Percentiles rank a stretch among this genome's conserved stretches.
Evolutionary conservation across 768 basidiomycete genomes (phyloP).

Genomic region (Cystofilobasidium macerans): DNA sequence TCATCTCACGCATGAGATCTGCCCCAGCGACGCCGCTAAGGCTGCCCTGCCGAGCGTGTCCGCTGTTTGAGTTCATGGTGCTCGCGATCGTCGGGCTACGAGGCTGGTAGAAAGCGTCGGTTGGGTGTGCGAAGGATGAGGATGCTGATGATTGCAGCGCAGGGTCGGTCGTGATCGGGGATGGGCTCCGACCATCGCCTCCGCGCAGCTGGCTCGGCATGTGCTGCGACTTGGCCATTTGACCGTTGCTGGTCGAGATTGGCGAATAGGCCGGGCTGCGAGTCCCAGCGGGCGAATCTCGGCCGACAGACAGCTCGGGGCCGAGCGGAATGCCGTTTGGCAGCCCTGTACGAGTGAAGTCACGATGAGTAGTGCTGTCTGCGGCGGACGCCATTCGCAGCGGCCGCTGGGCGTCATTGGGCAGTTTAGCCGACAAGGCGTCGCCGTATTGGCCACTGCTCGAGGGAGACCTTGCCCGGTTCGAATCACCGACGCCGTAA

Average conservation of each 20-base stretch:
- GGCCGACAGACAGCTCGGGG: neutral
- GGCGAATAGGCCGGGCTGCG: constrained; percentile 3
- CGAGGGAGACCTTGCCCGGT: constrained; percentile 20
- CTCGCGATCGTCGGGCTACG: constrained; percentile 20
- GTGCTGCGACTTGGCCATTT: constrained; percentile 4
- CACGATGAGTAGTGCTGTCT: constrained; percentile 28
- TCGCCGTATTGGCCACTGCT: neutral
- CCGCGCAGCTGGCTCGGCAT: constrained; percentile 11
- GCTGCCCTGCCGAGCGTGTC: constrained; percentile 22
- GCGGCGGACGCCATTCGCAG: constrained; percentile 11
- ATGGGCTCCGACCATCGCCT: constrained; percentile 13
- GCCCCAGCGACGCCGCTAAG: constrained; percentile 37
- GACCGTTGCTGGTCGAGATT: constrained; percentile 11
- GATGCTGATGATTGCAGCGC: constrained; percentile 17
- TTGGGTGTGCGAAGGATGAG: constrained; percentile 43
- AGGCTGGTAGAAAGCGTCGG: constrained; percentile 49
- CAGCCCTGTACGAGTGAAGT: constrained; percentile 24
- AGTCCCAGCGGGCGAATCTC: neutral
- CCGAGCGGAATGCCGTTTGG: neutral
- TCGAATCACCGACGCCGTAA: constrained; percentile 26
- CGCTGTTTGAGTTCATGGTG: neutral
- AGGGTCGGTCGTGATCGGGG: constrained; percentile 13
- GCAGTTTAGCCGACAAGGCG: constrained; percentile 52
- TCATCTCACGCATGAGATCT: constrained; percentile 67
- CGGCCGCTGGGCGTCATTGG: constrained; percentile 37